Conservation (phyloP, 257 asterid species). For the Capsicum baccatum region DNA sequence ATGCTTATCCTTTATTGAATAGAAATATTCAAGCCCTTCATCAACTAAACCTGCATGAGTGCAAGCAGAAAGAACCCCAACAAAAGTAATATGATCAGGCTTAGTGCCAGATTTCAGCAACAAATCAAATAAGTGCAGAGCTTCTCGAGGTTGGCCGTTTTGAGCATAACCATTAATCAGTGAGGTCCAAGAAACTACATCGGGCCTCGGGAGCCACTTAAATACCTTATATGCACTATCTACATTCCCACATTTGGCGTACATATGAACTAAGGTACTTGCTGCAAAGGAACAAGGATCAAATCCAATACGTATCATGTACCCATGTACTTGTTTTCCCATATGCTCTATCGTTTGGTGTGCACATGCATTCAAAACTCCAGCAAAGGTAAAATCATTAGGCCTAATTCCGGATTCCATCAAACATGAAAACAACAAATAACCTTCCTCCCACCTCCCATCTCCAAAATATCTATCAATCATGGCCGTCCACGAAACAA, state of each 20-base stretch:
- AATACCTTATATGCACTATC: conserved; percentile 61
- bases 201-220: conserved; percentile 54
- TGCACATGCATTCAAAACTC: conserved; percentile 67
- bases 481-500: conserved; percentile 81
- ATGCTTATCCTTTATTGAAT: conserved; percentile 59
- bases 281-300: conserved; percentile 69
- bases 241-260: conserved; percentile 68
- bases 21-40: conserved; percentile 66
- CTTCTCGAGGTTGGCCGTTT: conserved; percentile 65
- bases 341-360: conserved; percentile 57
- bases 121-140: conserved; percentile 55
- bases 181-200: conserved; percentile 78
- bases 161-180: conserved; percentile 79
- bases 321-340: conserved; percentile 76
- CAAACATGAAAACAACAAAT: conserved; percentile 56
- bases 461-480: conserved; percentile 73
- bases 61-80: conserved; percentile 74
- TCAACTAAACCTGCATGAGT: conserved; percentile 77
- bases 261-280: conserved; percentile 82
- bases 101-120: conserved; percentile 52
- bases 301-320: conserved; percentile 62
- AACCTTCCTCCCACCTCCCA: conserved; percentile 69
- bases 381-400: conserved; percentile 70
- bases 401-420: conserved; percentile 56
- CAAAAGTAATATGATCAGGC: conserved; percentile 72